Base-by-base conservation (phyloP, 257 asterid species). In the Leonotis leonurus region DNA sequence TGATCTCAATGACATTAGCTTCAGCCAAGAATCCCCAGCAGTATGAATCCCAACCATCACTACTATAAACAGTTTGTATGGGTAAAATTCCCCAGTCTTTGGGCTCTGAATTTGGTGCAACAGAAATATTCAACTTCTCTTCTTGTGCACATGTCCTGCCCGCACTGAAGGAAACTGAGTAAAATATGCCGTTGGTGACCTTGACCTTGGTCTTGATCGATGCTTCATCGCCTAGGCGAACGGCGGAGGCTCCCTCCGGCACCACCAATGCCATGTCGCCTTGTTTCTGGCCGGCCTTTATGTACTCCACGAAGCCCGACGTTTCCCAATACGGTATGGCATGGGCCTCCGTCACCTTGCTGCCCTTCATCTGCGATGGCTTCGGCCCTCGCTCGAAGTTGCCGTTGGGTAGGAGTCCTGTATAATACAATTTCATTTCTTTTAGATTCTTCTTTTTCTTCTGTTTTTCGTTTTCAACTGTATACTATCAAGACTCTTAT, bases 111-210 rank as follows among this genome's bases (percentile, higher is more conserved):
- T 37, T 77, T 6, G 95, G 89, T 3, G 63, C 26, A 61, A 83
- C 77, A 0, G 95, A 79, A 16, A 85, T 62, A 9, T 83, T 88
- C 30, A 88, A 37, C 35, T 36, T 52, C 74, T 84, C 95, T 13
- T 86, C 94, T 62, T 89, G 95, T 1, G 88, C 94, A 59, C 97
- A 89, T 1, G 95, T 89, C 44, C 95, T 75, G 0, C 86, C 90
- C 0, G 93, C 89, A 58, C 77, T 71, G 40, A 90, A 87, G 0
- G 97, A 80, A 6, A 90, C 14, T 0, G 97, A 70, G 52, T 90
- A 81, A 27, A 81, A 87, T 36, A 43, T 63, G 3, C 87, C 86
- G 0, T 55, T 76, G 5, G 60, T 65, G 0, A 77, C 85, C 52
- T 62, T 73, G 6, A 79, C 61, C 10, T 60, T 81, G 3, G 92